Evolutionary conservation across 495 filamentous ascomycete genomes (phyloP).

Genomic region (Hypoxylon rickii): DNA sequence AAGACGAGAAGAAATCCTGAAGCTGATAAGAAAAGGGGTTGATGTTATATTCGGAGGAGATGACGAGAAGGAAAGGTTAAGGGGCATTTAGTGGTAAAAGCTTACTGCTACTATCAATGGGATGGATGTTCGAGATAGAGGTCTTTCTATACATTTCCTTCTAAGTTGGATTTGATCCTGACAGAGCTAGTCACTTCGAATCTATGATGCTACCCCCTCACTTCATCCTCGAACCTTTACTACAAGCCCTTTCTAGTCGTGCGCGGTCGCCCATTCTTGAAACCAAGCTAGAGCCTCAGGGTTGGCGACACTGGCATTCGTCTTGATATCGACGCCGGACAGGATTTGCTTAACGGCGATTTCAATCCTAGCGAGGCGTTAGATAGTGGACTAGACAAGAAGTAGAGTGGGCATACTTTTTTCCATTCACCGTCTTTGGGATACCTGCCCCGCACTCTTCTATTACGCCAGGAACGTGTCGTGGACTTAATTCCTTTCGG

Average conservation of each 20-base stretch:
- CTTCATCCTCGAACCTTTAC: not conserved
- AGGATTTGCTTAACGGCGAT: constrained; percentile 92
- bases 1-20: constrained; percentile 55
- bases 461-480: constrained; percentile 84
- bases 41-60: constrained; percentile 69
- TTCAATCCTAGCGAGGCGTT: constrained; percentile 63
- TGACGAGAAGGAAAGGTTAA: constrained; percentile 62
- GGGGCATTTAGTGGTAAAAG: constrained; percentile 52
- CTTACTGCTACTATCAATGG: not conserved
- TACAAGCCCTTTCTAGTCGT: constrained; percentile 18
- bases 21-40: constrained; percentile 59
- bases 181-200: too few relatives aligned
- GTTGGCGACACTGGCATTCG: constrained; percentile 85
- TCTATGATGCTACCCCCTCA: too few relatives aligned
- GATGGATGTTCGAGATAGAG: too few relatives aligned
- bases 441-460: constrained; percentile 76
- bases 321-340: constrained; percentile 83
- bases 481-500: constrained; percentile 74
- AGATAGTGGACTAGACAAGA: not conserved
- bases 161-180: too few relatives aligned
- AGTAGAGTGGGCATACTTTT: constrained; percentile 66
- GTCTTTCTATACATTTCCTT: too few relatives aligned
- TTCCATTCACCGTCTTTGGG: constrained; percentile 87
- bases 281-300: constrained; percentile 85
- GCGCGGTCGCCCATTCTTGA: constrained; percentile 63